Conservation (phyloP, 2,329 filamentous ascomycete species). For the Aspergillus hiratsukae region DNA sequence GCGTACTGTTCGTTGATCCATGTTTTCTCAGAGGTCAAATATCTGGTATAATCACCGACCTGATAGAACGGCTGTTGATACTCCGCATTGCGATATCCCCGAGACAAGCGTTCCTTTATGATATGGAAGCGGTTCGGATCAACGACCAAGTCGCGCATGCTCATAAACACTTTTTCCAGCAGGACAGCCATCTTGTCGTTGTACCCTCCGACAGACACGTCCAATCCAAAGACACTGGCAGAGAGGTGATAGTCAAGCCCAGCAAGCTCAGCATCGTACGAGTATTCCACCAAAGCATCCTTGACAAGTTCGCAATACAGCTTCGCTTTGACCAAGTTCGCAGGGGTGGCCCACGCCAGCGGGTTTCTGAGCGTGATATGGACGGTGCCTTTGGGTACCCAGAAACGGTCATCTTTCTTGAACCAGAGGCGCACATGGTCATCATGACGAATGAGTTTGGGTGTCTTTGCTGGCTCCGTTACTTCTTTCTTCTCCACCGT, state of each 20-base stretch:
- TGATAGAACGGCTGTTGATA: constrained; percentile 86
- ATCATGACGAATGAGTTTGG: constrained; percentile 82
- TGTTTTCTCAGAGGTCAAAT: constrained; percentile 70
- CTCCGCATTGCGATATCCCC: constrained; percentile 80
- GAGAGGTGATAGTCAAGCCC: constrained; percentile 79
- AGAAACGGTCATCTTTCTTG: constrained; percentile 98
- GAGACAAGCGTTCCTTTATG: constrained; percentile 75
- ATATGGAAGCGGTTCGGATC: constrained; percentile 86
- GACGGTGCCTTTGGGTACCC: constrained; percentile 91
- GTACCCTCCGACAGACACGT: constrained; percentile 79
- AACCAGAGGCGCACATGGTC: constrained; percentile 79
- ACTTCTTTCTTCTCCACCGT: constrained; percentile 94
- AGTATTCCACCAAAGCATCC: constrained; percentile 86
- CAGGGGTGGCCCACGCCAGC: constrained; percentile 71
- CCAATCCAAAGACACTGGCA: constrained; percentile 67
- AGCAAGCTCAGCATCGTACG: constrained; percentile 91
- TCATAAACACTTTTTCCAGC: constrained; percentile 79
- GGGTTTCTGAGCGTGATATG: constrained; percentile 76
- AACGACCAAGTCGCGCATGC: constrained; percentile 78
- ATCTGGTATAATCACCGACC: constrained; percentile 75
- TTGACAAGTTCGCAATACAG: constrained; percentile 82
- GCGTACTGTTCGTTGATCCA: constrained; percentile 77
- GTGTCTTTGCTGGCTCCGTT: constrained; percentile 66
- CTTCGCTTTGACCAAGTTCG: constrained; percentile 70
- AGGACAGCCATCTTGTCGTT: constrained; percentile 94